phyloP scores from a whole-genome alignment of 352 stramenopile species.

The Phytophthora melonis region DNA sequence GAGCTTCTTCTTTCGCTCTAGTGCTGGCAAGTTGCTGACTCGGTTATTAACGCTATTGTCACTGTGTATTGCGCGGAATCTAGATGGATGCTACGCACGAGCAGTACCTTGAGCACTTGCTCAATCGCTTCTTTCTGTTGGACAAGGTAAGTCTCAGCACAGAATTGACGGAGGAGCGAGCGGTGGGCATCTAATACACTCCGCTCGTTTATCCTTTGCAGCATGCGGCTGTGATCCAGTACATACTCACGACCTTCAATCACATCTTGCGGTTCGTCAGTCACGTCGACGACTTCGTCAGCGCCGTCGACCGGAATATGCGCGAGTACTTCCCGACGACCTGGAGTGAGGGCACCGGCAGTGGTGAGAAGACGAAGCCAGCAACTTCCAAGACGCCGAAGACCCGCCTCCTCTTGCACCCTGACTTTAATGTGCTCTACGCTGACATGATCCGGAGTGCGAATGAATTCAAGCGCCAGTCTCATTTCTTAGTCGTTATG shows the following conservation, averaged over 20 bases:
- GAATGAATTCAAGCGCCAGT: conserved; percentile 69
- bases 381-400: neutral
- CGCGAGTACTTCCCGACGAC: conserved; percentile 41
- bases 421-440: conserved; percentile 36
- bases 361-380: neutral
- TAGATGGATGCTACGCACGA: conserved; percentile 76
- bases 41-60: neutral
- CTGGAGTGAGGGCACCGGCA: conserved; percentile 2
- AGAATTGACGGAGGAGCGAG: neutral
- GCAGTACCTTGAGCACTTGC: conserved; percentile 65
- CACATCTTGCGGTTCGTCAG: conserved; percentile 73
- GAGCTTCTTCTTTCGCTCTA: neutral
- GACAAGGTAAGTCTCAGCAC: conserved; percentile 59
- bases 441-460: conserved; percentile 52
- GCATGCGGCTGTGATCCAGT: conserved; percentile 72
- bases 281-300: conserved; percentile 62
- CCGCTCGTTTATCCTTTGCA: conserved; percentile 22
- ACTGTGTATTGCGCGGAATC: neutral
- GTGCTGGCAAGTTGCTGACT: neutral
- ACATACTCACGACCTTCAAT: conserved; percentile 80
- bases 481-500: conserved; percentile 77
- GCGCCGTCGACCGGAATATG: conserved; percentile 57
- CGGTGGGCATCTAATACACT: neutral
- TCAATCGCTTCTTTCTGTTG: conserved; percentile 76
- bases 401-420: conserved; percentile 27